Evolutionary conservation across 306 rosid species (phyloP).

Genomic region (Potentilla sterilis): DNA sequence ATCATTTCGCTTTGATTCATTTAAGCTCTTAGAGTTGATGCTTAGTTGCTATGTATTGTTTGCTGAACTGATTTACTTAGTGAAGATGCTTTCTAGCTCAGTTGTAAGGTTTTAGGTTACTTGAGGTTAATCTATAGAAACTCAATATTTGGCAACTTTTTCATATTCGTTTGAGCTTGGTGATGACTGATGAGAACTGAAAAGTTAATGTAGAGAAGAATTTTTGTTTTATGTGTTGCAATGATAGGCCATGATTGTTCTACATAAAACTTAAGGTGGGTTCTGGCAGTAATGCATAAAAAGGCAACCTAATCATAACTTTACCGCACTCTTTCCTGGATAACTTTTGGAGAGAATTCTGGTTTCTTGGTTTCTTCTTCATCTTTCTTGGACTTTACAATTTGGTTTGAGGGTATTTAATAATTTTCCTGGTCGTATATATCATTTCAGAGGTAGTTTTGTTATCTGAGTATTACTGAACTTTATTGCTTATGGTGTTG

Average conservation of each 20-base stretch:
- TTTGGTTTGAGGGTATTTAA: not conserved
- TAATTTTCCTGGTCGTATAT: not conserved
- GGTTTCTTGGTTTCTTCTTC: not conserved
- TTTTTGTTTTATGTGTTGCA: not conserved
- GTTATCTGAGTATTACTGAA: too few species aligned
- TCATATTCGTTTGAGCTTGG: not conserved
- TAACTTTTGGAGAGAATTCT: not conserved
- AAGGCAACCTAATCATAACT: not conserved
- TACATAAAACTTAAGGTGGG: not conserved
- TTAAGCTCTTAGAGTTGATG: not conserved
- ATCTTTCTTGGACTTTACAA: conserved; percentile 1
- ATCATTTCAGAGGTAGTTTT: not conserved
- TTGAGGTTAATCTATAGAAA: not conserved
- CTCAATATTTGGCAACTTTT: not conserved
- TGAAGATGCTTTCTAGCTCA: not conserved
- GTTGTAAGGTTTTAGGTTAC: not conserved
- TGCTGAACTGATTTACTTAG: too few species aligned
- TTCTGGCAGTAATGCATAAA: not conserved
- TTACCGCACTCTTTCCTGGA: not conserved
- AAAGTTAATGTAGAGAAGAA: not conserved
- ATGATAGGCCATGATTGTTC: not conserved
- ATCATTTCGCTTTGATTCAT: not conserved
- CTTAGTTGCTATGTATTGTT: not conserved
- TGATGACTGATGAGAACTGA: not conserved
- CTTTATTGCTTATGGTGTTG: not conserved